phyloP scores from a whole-genome alignment of 75 land plant genomes.

The Pinus tabuliformis region DNA sequence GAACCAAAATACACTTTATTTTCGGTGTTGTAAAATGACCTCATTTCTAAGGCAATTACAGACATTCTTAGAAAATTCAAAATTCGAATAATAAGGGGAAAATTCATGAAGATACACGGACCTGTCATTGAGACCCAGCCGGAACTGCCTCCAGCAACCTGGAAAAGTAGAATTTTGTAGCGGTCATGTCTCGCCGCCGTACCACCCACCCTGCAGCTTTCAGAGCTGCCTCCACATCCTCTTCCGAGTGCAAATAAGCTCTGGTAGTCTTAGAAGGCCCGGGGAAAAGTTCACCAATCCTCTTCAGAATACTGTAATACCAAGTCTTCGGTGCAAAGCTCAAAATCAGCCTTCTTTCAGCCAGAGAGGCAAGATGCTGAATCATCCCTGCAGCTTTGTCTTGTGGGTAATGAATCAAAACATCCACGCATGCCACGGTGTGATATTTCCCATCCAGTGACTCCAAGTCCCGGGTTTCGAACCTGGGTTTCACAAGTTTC shows the following conservation, averaged over 20 bases:
- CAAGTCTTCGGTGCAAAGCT: slow-evolving; percentile 96
- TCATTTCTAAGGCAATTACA: no score
- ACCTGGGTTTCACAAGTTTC: slow-evolving; percentile 39
- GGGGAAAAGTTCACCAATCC: slow-evolving; percentile 95
- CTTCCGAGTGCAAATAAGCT: slow-evolving; percentile 95
- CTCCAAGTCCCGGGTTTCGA: slow-evolving; percentile 88
- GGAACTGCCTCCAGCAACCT: slow-evolving; percentile 91
- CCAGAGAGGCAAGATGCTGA: slow-evolving; percentile 82
- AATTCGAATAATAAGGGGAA: no score
- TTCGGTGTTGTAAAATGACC: no score
- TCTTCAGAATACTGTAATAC: slow-evolving; percentile 74
- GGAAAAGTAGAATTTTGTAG: slow-evolving; percentile 91
- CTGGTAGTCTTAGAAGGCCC: slow-evolving; percentile 98
- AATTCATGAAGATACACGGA: no score
- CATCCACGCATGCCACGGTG: slow-evolving; percentile 93
- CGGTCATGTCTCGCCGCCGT: slow-evolving; percentile 58
- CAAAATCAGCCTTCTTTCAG: slow-evolving; percentile 71
- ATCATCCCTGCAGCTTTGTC: slow-evolving; percentile 91
- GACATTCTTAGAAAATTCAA: no score
- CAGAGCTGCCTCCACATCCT: slow-evolving; percentile 88
- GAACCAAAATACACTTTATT: no score
- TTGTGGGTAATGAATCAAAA: slow-evolving; percentile 96
- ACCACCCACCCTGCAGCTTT: slow-evolving; percentile 85
- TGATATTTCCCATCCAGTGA: slow-evolving; percentile 79
- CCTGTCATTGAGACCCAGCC: slow-evolving; percentile 5